Base-by-base conservation (phyloP, 129 eudicot genomes). In the Rutidosis leptorrhynchoides region DNA sequence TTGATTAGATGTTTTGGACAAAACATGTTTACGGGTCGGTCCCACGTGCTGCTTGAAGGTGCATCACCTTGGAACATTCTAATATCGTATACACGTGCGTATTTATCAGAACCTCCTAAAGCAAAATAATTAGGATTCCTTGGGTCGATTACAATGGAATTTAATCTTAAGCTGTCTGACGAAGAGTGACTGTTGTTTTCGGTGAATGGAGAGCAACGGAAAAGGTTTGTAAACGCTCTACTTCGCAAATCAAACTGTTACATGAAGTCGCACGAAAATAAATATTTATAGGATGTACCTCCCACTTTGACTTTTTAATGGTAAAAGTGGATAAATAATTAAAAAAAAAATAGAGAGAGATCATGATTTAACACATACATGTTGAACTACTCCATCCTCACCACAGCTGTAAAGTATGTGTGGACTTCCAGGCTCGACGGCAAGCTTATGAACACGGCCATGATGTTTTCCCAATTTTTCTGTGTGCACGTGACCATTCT, bases 401-500 rank as follows among this genome's bases (percentile, higher is more conserved):
- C 92, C 95, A 61, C 97, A 90, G 74, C 97, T 90, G 74, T 90
- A 90, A 21, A 90, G 73, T 76, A 83, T 71, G 82, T 84, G 89
- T 59, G 97, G 93, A 74, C 86, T 82, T 65, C 95, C 93, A 15
- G 97, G 97, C 77, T 87, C 97, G 32, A 87, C 84, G 1, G 97
- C 97, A 67, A 90, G 87, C 60, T 83, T 79, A 81, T 84, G 95
- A 59, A 90, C 87, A 15, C 90, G 83, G 20, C 93, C 97, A 66
- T 77, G 93, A 83, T 90, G 97, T 82, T 76, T 83, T 54, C 90
- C 91, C 40, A 90, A 65, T 63, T 76, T 84, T 74, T 84, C 87
- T 25, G 93, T 90, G 58, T 83, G 85, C 48, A 79, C 90, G 11
- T 54, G 54, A 62, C 97, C 92, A 62, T 79, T 77, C 43, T 87